Conservation (phyloP, 2,329 filamentous ascomycete genomes). For the Diaporthe eres region DNA sequence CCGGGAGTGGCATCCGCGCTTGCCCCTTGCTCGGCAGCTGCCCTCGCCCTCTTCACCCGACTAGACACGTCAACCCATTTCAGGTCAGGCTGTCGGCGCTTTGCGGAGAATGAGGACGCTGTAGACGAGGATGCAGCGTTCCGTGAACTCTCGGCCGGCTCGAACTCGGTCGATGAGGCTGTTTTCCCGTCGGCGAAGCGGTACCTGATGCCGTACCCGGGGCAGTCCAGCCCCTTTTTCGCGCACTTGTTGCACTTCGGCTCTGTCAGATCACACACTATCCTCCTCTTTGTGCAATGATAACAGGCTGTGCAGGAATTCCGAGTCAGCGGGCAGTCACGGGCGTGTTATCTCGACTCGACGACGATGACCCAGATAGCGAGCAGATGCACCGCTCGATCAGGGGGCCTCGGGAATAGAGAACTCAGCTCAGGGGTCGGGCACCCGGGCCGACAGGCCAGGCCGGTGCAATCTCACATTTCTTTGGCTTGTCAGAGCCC, state of each 20-base stretch:
- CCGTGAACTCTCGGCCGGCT: not conserved
- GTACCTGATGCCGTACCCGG: constrained; percentile 40
- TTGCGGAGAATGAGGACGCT: not conserved
- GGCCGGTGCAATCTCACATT: constrained; percentile 27
- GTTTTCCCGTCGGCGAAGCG: constrained; percentile 35
- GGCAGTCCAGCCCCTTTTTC: constrained; percentile 40
- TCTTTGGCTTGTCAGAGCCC: constrained; percentile 37
- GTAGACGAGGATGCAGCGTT: not conserved
- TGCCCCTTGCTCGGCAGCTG: not conserved
- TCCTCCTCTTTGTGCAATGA: constrained; percentile 41
- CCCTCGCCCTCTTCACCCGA: constrained; percentile 12
- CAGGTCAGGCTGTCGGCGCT: constrained; percentile 12
- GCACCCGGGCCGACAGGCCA: not conserved
- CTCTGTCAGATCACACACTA: constrained; percentile 39
- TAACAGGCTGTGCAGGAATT: constrained; percentile 31
- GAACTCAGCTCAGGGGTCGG: constrained; percentile 5
- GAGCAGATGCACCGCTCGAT: not conserved
- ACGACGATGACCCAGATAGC: not conserved
- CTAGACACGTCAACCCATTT: constrained; percentile 37
- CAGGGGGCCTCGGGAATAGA: not conserved
- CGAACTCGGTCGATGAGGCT: constrained; percentile 11
- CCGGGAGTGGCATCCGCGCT: not conserved
- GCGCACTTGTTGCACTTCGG: constrained; percentile 40
- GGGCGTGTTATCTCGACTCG: not conserved
- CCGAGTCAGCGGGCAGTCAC: constrained; percentile 3